phyloP scores from a whole-genome alignment of 331 rosid species.

The Spiraea crenata region DNA sequence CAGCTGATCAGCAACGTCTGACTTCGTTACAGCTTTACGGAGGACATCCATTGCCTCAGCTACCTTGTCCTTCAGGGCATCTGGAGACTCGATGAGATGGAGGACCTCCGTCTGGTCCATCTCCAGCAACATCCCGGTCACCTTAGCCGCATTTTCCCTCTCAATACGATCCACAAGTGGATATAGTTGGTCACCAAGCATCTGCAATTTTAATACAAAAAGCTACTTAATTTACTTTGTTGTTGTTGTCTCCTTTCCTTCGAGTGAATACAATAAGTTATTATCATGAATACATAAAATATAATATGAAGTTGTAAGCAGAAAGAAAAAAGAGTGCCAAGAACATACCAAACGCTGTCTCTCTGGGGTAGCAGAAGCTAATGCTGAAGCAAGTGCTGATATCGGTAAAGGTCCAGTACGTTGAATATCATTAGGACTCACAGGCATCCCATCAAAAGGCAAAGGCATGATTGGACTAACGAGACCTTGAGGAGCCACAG shows the following conservation, averaged over 20 bases:
- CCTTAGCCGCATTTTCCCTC: constrained; percentile 58
- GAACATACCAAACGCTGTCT: constrained; percentile 62
- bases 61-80: constrained; percentile 73
- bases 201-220: constrained; percentile 41
- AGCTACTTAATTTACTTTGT: not conserved
- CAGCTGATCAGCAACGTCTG: constrained; percentile 62
- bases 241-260: not conserved
- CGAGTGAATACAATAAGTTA: not conserved
- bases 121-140: constrained; percentile 89
- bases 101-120: constrained; percentile 95
- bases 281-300: not conserved
- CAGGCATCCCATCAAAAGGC: constrained; percentile 50
- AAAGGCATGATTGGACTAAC: constrained; percentile 54
- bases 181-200: constrained; percentile 83
- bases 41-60: constrained; percentile 89
- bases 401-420: constrained; percentile 43
- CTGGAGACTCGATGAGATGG: constrained; percentile 88
- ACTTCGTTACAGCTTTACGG: constrained; percentile 46
- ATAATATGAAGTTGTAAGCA: too few relatives aligned
- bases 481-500: constrained; percentile 50
- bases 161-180: constrained; percentile 77
- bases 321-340: not conserved
- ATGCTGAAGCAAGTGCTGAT: constrained; percentile 66
- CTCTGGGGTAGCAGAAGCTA: constrained; percentile 79
- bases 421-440: constrained; percentile 44